Conservation (phyloP, 495 filamentous ascomycete genomes). For the Saxophila tyrrhenica region DNA sequence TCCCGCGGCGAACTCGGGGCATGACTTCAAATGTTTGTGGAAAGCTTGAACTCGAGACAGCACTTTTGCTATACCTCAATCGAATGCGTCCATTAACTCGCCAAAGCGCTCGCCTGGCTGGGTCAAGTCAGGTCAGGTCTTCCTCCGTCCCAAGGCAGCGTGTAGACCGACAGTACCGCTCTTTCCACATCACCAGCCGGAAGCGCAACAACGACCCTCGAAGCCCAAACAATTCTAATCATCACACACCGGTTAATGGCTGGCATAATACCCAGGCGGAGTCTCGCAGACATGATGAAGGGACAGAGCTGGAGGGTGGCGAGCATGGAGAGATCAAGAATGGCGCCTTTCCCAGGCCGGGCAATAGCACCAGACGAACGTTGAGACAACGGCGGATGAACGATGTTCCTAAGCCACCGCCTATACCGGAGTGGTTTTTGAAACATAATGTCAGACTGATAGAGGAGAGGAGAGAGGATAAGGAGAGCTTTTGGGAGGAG, state of each 20-base stretch:
- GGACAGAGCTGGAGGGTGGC: conserved; percentile 1
- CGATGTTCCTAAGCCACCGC: conserved; percentile 17
- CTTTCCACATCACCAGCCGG: background rate
- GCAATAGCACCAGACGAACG: conserved; percentile 3
- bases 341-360: conserved; percentile 14
- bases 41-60: background rate
- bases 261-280: background rate
- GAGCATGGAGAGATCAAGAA: conserved; percentile 23
- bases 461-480: background rate
- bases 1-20: too few species aligned
- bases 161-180: background rate
- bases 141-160: conserved; percentile 1
- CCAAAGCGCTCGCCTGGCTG: conserved; percentile 16
- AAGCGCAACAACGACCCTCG: background rate
- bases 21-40: too few species aligned
- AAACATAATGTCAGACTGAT: conserved; percentile 27
- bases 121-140: background rate
- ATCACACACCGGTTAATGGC: background rate
- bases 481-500: background rate
- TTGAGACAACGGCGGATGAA: conserved; percentile 1
- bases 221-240: background rate
- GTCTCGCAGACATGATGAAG: background rate
- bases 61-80: background rate
- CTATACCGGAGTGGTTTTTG: conserved; percentile 35
- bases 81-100: conserved; percentile 17